These are phyloP conservation scores for Aegilops speltoides DNA, from an alignment of 176 grass and related monocot genomes.

Conservation along the genomic window DNA sequence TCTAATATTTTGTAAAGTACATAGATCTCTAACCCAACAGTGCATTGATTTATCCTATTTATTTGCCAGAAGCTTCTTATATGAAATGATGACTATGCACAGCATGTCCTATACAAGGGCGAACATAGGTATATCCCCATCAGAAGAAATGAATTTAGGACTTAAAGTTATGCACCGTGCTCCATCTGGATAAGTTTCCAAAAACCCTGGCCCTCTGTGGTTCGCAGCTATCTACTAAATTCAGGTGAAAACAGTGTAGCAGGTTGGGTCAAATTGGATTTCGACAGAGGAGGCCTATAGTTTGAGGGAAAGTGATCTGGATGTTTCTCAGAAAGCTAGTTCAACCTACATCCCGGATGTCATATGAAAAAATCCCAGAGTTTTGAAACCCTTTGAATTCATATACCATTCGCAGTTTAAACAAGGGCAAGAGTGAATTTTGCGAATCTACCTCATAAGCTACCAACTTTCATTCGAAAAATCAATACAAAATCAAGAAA, in stretches of 20 bases:
- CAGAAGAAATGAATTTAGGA: not conserved
- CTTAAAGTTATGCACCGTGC: not conserved
- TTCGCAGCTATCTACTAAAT: not conserved
- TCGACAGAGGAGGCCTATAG: not conserved
- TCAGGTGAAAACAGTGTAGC: not conserved
- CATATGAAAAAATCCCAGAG: not conserved
- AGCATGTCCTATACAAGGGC: not conserved
- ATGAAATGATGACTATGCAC: not conserved
- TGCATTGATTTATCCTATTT: not conserved
- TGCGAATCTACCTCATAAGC: not conserved
- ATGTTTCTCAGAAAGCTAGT: not conserved
- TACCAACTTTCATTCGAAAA: not conserved
- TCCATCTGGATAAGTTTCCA: not conserved
- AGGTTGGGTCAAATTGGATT: not conserved
- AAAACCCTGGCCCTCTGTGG: not conserved
- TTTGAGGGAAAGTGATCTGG: not conserved
- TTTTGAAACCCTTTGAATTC: not conserved
- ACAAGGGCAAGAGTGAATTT: not conserved
- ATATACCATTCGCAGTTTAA: not conserved
- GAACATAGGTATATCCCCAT: not conserved
- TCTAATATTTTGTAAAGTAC: not conserved
- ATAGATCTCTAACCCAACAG: not conserved
- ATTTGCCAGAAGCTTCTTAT: not conserved
- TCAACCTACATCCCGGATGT: not conserved
- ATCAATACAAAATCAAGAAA: not conserved